Evolutionary conservation across 2,329 filamentous ascomycete genomes (phyloP).

Genomic region (Simplicillium sp.): DNA sequence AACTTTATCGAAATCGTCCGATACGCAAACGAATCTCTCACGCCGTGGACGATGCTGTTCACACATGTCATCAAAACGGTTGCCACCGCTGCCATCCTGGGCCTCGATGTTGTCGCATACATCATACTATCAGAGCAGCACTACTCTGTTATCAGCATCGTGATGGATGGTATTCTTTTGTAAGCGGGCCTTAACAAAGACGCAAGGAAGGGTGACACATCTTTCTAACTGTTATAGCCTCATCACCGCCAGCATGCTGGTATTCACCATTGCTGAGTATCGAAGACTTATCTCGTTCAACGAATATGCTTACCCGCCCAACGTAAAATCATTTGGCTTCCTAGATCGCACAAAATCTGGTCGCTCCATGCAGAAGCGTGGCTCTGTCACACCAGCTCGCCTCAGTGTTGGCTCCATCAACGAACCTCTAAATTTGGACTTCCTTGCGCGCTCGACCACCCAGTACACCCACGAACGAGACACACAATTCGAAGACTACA

Average conservation of each 20-base stretch:
- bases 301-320: conserved; percentile 38
- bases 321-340: conserved; percentile 40
- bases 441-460: conserved; percentile 14
- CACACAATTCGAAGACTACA: conserved; percentile 37
- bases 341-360: conserved; percentile 18
- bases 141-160: conserved; percentile 39
- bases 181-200: conserved; percentile 20
- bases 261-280: neutral
- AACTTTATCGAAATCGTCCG: conserved; percentile 37
- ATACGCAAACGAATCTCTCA: conserved; percentile 38
- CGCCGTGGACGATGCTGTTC: conserved; percentile 44
- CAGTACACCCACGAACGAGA: conserved; percentile 35
- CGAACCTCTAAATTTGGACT: conserved; percentile 13
- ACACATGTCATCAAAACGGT: conserved; percentile 40
- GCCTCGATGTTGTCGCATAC: conserved; percentile 43
- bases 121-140: conserved; percentile 30
- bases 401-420: conserved; percentile 17
- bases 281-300: conserved; percentile 23
- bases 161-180: conserved; percentile 38
- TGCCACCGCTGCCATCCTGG: conserved; percentile 35
- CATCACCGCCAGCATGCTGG: too few species aligned
- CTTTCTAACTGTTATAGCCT: too few species aligned
- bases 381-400: conserved; percentile 16
- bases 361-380: conserved; percentile 17
- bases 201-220: too few species aligned